Percentiles rank a stretch among this genome's conserved stretches.
phyloP scores from a whole-genome alignment of 2,329 filamentous ascomycete genomes.

The Tolypocladium sp. region DNA sequence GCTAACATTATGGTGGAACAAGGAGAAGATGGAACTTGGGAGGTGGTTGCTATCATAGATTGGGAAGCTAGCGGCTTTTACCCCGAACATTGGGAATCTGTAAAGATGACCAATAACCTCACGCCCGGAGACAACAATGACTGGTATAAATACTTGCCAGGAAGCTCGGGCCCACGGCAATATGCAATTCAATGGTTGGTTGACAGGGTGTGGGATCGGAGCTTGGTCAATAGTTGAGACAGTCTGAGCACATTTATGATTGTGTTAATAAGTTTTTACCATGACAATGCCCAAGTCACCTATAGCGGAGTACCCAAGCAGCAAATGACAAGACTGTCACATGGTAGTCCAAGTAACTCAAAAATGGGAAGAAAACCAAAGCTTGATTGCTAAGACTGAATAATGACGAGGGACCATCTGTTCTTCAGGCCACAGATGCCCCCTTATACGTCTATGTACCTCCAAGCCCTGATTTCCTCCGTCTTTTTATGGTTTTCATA shows the following conservation, averaged over 20 bases:
- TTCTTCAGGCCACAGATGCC: too few species aligned
- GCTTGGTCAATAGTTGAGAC: background rate
- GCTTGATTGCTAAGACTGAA: too few species aligned
- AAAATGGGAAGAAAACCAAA: too few species aligned
- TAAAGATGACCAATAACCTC: slow-evolving; percentile 10
- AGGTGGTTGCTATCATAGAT: slow-evolving; percentile 6
- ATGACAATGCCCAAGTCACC: too few species aligned
- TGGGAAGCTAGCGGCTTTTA: slow-evolving; percentile 11
- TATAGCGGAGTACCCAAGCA: too few species aligned
- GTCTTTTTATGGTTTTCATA: too few species aligned
- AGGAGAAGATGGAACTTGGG: slow-evolving; percentile 4
- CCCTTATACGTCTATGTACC: too few species aligned
- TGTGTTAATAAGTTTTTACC: too few species aligned
- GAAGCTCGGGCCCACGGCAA: background rate
- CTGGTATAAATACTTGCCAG: slow-evolving; percentile 7
- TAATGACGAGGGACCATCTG: too few species aligned
- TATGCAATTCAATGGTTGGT: background rate
- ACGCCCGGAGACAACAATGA: slow-evolving; percentile 2
- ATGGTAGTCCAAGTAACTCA: too few species aligned
- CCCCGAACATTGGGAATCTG: slow-evolving; percentile 11
- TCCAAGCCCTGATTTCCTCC: too few species aligned
- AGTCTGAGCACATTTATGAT: background rate
- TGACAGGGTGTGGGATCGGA: slow-evolving; percentile 2
- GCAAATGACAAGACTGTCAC: too few species aligned
- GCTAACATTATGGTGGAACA: background rate